Conservation (phyloP, 2,329 filamentous ascomycete species). For the Bertia moriformis region DNA sequence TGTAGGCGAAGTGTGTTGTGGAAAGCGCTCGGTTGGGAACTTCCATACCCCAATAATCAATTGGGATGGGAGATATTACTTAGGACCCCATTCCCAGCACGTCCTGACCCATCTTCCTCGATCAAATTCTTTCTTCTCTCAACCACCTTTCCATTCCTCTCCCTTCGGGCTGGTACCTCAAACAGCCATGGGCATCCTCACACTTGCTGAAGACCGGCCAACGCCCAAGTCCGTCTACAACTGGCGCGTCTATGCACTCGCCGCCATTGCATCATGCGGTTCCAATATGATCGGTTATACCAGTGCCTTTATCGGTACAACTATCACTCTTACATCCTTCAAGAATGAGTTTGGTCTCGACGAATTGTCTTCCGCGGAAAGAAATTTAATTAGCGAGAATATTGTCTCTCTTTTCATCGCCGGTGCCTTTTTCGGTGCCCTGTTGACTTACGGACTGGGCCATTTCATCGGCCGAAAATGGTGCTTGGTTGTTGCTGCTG, state of each 20-base stretch:
- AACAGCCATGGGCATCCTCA: conserved; percentile 9
- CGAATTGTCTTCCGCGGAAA: conserved; percentile 19
- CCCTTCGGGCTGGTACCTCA: not conserved
- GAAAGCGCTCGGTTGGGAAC: not conserved
- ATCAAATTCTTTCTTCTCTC: not conserved
- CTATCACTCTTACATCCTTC: conserved; percentile 47
- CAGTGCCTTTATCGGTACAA: conserved; percentile 54
- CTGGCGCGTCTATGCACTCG: conserved; percentile 16
- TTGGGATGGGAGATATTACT: not conserved
- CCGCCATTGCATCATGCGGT: conserved; percentile 18
- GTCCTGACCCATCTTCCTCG: not conserved
- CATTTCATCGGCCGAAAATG: conserved; percentile 40
- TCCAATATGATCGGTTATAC: conserved; percentile 24
- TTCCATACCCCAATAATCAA: not conserved
- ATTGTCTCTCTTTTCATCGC: conserved; percentile 56
- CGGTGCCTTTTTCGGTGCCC: conserved; percentile 54
- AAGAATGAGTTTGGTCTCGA: conserved; percentile 41
- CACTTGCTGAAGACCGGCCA: conserved; percentile 17
- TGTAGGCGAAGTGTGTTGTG: not conserved
- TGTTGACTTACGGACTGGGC: conserved; percentile 42
- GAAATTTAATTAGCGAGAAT: conserved; percentile 41
- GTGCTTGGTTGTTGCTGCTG: conserved; percentile 31
- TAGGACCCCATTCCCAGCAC: not conserved
- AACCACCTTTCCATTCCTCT: not conserved
- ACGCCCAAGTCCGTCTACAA: conserved; percentile 22